Evolutionary conservation across 2,329 filamentous ascomycete genomes (phyloP), one percentile per base, ranked within the genome.

Genomic region (Thermomyces lanuginosus): DNA sequence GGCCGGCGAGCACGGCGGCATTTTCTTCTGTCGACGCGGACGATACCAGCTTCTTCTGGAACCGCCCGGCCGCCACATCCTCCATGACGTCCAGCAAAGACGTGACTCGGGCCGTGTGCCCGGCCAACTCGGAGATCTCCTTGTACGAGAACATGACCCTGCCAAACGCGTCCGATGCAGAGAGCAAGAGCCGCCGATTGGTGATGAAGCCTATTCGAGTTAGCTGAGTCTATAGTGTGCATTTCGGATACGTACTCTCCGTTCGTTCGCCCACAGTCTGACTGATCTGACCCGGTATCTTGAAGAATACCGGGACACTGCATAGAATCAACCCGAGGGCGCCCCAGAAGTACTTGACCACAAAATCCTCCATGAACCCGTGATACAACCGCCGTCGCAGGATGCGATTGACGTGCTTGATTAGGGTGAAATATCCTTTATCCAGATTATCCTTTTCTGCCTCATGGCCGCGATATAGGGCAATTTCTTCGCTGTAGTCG

Each of bases 301-400:
- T 86, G 63, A 98, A 79, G 52, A 98, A 98, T 2, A 95, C 86
- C 0, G 89, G 89, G 1, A 92, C 74, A 51, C 82, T 91, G 61
- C 89, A 98, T 6, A 98, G 72, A 36, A 92, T 55, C 37, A 98
- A 65, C 1, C 89, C 89, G 22, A 98, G 55, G 2, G 89, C 86
- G 21, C 89, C 89, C 89, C 89, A 98, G 56, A 95, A 89, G 51
- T 98, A 98, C 55, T 98, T 98, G 55, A 98, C 92, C 31, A 95
- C 82, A 53, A 93, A 98, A 52, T 98, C 89, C 51, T 98, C 89
- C 86, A 95, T 93, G 44, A 98, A 76, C n/a, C 84, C 86, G 50
- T 98, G 86, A 52, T 95, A 95, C 51, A 98, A 79, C 25, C 89
- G 72, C 35, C 81, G 67, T 20, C 84, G 69, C 35, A 98, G 58